Conservation (phyloP, 805 yeast genomes). For the Candida easanensis region DNA sequence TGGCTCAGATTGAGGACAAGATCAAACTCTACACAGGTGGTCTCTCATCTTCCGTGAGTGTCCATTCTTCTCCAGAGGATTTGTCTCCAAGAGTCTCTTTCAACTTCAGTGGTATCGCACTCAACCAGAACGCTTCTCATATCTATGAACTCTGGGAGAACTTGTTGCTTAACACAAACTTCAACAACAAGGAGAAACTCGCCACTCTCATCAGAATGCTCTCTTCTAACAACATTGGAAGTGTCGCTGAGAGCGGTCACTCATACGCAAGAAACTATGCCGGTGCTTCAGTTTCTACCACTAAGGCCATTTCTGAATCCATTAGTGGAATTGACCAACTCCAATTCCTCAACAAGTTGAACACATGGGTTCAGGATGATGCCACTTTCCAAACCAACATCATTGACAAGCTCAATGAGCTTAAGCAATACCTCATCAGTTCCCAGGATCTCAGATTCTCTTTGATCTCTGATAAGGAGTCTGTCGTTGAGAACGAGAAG, state of each 20-base stretch:
- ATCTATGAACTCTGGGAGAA: conserved; percentile 68
- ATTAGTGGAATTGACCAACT: conserved; percentile 79
- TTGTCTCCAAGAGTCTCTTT: conserved; percentile 50
- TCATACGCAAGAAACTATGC: conserved; percentile 72
- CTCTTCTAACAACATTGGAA: conserved; percentile 74
- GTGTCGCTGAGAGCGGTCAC: conserved; percentile 87
- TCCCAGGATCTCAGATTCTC: conserved; percentile 48
- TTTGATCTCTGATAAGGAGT: conserved; percentile 54
- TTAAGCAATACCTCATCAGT: conserved; percentile 43
- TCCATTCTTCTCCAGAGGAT: conserved; percentile 55
- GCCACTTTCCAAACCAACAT: conserved; percentile 49
- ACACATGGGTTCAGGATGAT: conserved; percentile 47
- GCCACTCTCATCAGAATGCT: conserved; percentile 67
- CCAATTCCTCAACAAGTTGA: conserved; percentile 60
- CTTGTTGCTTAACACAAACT: conserved; percentile 66
- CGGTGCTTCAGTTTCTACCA: conserved; percentile 57
- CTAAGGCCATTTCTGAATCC: conserved; percentile 58
- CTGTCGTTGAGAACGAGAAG: conserved; percentile 27
- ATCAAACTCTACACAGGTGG: conserved; percentile 88
- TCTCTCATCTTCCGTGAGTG: conserved; percentile 56
- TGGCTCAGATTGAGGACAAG: conserved; percentile 81
- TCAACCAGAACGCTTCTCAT: conserved; percentile 58
- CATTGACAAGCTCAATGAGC: conserved; percentile 58
- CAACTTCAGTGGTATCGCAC: conserved; percentile 62
- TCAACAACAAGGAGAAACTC: conserved; percentile 65